Conservation (phyloP, 2,329 filamentous ascomycete species). For the Pseudogymnoascus sp. region DNA sequence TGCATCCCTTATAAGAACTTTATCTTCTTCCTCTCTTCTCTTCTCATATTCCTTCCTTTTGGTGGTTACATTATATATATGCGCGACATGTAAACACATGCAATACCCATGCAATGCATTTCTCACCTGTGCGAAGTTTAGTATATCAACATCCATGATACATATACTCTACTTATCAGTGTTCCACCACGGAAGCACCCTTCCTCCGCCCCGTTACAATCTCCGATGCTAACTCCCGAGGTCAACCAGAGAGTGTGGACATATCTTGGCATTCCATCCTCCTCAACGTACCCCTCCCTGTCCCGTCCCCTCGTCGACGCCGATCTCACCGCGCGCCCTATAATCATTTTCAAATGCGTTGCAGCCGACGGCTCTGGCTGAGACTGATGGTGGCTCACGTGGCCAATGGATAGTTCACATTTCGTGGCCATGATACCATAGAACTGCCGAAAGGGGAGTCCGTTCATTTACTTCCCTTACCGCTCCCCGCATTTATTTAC, state of each 20-base stretch:
- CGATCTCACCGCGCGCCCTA: not conserved
- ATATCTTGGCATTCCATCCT: not conserved
- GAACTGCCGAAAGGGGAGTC: slow-evolving; percentile 1
- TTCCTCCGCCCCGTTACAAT: not conserved
- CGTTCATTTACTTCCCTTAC: not conserved
- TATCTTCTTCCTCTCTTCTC: not conserved
- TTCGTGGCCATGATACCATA: not conserved
- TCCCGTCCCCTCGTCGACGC: not conserved
- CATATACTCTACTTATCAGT: not conserved
- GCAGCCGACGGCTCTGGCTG: not conserved
- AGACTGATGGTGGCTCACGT: not conserved
- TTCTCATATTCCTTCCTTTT: not conserved
- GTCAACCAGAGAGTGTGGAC: not conserved
- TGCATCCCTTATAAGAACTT: not conserved
- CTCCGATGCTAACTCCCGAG: slow-evolving; percentile 3
- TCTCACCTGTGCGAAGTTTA: not conserved
- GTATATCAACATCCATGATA: not conserved
- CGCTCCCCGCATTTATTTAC: not conserved
- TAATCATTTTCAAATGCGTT: not conserved
- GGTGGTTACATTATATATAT: not conserved
- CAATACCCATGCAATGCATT: not conserved
- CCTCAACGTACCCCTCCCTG: not conserved
- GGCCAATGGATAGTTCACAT: not conserved
- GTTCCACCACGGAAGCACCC: not conserved
- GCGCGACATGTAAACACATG: not conserved